A percentile compares a stretch with the other conserved stretches of the same genome.
These are phyloP conservation scores for Eimeria tenella DNA, from an alignment of 169 alveolate species.

Conservation along the genomic window DNA sequence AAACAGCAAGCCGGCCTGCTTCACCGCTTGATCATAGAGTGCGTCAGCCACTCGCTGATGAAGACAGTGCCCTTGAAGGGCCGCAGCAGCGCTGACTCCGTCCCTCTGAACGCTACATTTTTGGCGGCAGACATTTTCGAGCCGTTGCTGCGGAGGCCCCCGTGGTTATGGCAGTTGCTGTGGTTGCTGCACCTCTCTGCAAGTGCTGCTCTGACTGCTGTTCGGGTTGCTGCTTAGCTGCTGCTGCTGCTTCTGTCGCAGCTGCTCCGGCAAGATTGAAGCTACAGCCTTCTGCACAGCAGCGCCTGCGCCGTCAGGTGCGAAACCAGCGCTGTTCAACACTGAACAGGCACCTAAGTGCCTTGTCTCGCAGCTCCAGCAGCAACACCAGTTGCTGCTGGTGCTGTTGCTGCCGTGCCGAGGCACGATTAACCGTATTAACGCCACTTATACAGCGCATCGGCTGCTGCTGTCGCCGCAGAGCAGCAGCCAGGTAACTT, in stretches of 20 bases:
- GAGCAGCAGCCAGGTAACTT: no score
- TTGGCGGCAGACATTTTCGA: neutral
- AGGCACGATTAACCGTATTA: no score
- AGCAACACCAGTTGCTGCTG: neutral
- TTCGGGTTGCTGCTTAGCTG: neutral
- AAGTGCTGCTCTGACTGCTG: neutral
- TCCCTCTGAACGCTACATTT: neutral
- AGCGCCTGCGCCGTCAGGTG: no score
- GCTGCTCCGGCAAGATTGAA: neutral
- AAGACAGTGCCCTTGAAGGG: neutral
- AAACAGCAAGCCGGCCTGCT: neutral
- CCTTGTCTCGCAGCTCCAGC: neutral
- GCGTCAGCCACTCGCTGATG: conserved; percentile 20
- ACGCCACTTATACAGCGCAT: no score
- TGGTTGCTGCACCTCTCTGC: neutral
- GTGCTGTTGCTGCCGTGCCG: no score
- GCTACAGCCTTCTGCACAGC: neutral
- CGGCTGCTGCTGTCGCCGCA: no score
- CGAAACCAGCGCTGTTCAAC: no score
- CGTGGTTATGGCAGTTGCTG: neutral
- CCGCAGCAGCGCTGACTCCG: neutral
- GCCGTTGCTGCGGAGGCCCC: neutral
- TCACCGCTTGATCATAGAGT: conserved; percentile 7
- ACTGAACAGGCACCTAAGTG: neutral
- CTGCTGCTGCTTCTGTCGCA: neutral